Evolutionary conservation across 208 protist species (phyloP), one percentile per base, ranked within the genome.

Genomic region (Leishmania tropica): DNA sequence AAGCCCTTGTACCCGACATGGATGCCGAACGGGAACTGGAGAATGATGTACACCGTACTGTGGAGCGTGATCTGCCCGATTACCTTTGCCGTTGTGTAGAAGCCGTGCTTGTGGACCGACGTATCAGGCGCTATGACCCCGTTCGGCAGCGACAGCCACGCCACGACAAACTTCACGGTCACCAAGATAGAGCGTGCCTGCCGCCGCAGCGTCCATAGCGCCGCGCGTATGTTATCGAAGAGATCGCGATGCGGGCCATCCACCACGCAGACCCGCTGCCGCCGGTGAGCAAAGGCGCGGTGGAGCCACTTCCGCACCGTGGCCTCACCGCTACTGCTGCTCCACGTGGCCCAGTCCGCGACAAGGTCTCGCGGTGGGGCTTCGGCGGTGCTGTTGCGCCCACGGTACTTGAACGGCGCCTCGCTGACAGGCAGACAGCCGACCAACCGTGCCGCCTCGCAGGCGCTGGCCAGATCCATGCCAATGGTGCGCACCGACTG

Each of bases 71-170:
- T 85, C 83, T 95, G 92, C 8, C 94, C 94, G 35, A 96, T 86
- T 35, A 95, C 80, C 86, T 96, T 96, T 42, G 92, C 85, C 1
- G 89, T 91, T 40, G 94, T 97, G 81, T 88, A 90, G 84, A 97
- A 94, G 19, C 87, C 84, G 31, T 88, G 81, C 53, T 76, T 77
- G 65, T 83, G 76, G 75, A 75, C 37, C 31, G 62, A 75, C 51
- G 53, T 70, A 78, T 87, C 88, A 11, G 78, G 40, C n/a, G 85
- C 78, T 54, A 97, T 77, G 3, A 96, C 88, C 45, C 94, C 94
- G 76, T 88, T 77, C 47, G 80, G 77, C 53, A 92, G 54, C 42
- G 79, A 68, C 19, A 96, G 83, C 94, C 94, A 97, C 47, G 81
- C 74, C 62, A 94, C 1, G 24, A 85, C 83, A 67, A 95, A 92